Evolutionary conservation across 2,329 filamentous ascomycete genomes (phyloP), one percentile per base, ranked within the genome.

Genomic region (Pochonia chlamydosporia): DNA sequence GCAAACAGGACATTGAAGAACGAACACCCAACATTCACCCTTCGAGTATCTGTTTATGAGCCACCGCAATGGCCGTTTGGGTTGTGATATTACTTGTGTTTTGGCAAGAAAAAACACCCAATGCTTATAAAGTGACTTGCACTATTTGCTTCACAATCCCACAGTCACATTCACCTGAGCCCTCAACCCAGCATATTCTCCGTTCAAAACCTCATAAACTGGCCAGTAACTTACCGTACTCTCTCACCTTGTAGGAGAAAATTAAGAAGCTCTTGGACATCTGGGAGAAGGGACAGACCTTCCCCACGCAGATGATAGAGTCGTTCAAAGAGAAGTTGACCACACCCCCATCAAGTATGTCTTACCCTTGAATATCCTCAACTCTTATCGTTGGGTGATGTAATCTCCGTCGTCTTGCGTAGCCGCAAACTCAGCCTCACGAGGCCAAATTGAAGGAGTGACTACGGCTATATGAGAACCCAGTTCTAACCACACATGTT

Each of bases 221-320:
- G 58, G 55, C 59, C 44, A 54, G 62, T 65, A 64, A 58, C 63
- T 66, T 61, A 77, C 74, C 53, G 50, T 53, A 62, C 63, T 57
- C 63, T 57, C 56, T 64, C 62, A 54, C 63, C 56, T 64, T 83
- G 74, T 85, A 93, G 87, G 89, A 95, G 66, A 97, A 96, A 74
- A 92, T 97, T 68, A 70, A 69, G 57, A 97, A 97, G 67, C 80
- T 99, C 58, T 75, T 97, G 70, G 91, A 96, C 64, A 99, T 99
- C 57, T 99, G 93, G 93, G 91, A 96, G 65, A 93, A 93, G 62
- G 89, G 89, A 54, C 85, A 87, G 63, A 97, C 91, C 20, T 97
- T 99, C 67, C 90, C 93, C 23, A 65, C 77, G 36, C 68, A 83
- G 46, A 85, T 96, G 81, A 80, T 99, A 58, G 75, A 76, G 52